Evolutionary conservation across 2,329 filamentous ascomycete species (phyloP).

Genomic region (Aspergillus sp.): DNA sequence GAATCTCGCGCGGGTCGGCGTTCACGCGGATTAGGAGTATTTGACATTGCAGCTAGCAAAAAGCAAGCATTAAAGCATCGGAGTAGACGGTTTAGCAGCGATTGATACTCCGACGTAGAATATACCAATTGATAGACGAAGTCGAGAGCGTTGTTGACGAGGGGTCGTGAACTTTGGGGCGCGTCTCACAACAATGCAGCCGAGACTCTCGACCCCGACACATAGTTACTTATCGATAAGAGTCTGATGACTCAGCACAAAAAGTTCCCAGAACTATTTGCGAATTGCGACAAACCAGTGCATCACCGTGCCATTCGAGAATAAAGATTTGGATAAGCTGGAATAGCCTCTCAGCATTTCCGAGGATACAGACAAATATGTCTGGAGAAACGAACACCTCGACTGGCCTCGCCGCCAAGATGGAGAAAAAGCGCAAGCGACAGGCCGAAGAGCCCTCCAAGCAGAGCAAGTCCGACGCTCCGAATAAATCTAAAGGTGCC

Average conservation of each 20-base stretch:
- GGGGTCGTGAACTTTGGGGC: not conserved
- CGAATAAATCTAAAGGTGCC: constrained; percentile 17
- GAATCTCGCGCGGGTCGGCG: constrained; percentile 27
- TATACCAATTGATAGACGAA: not conserved
- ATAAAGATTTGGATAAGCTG: not conserved
- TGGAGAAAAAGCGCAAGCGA: constrained; percentile 44
- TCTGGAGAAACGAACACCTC: constrained; percentile 20
- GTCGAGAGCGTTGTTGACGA: not conserved
- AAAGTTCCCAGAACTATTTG: constrained; percentile 7
- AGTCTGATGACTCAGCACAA: constrained; percentile 16
- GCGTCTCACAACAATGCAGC: not conserved
- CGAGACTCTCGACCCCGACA: constrained; percentile 6
- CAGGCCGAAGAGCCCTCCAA: constrained; percentile 34
- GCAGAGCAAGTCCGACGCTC: constrained; percentile 24
- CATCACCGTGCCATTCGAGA: not conserved
- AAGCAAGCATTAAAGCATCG: not conserved
- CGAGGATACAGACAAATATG: constrained; percentile 4
- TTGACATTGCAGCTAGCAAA: constrained; percentile 24
- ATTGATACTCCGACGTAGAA: not conserved
- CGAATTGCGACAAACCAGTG: not conserved
- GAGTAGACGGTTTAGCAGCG: not conserved
- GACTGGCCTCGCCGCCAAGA: constrained; percentile 31
- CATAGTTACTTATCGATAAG: constrained; percentile 25
- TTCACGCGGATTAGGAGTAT: constrained; percentile 29
- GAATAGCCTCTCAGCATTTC: not conserved